phyloP scores from a whole-genome alignment of 1,284 basidiomycete species.

The Neolentinus lepideus region DNA sequence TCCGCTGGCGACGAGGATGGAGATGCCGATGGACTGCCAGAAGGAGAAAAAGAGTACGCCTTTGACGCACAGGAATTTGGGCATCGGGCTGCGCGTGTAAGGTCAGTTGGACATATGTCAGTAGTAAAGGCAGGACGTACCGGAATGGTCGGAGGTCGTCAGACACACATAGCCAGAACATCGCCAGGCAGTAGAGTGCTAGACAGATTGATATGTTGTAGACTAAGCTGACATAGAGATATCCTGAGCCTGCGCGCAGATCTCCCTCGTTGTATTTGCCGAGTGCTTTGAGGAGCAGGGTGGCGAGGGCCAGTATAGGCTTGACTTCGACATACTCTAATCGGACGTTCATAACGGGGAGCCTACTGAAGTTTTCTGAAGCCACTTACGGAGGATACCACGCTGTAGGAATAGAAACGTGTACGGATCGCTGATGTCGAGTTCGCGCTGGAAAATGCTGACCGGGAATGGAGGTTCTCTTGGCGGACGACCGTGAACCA shows the following conservation, averaged over 20 bases:
- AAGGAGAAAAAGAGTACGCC: conserved; percentile 98
- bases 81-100: conserved; percentile 53
- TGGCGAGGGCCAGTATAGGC: conserved; percentile 81
- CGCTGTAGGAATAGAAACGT: conserved; percentile 92
- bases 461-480: conserved; percentile 85
- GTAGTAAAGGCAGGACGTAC: conserved; percentile 21
- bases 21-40: conserved; percentile 90
- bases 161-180: conserved; percentile 91
- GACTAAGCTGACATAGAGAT: conserved; percentile 85
- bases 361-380: not conserved
- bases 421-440: conserved; percentile 91
- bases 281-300: conserved; percentile 79
- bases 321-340: conserved; percentile 97
- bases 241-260: conserved; percentile 80
- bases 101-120: not conserved
- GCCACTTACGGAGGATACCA: conserved; percentile 83
- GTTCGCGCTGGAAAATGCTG: conserved; percentile 67
- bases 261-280: conserved; percentile 91
- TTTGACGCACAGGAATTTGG: conserved; percentile 97
- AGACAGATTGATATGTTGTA: conserved; percentile 72
- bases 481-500: conserved; percentile 85
- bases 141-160: conserved; percentile 85
- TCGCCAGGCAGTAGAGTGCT: conserved; percentile 82
- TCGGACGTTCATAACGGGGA: conserved; percentile 5
- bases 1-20: conserved; percentile 80